Base-by-base conservation (phyloP, 192 early-diverging fungal species). In the Dispira simplex region DNA sequence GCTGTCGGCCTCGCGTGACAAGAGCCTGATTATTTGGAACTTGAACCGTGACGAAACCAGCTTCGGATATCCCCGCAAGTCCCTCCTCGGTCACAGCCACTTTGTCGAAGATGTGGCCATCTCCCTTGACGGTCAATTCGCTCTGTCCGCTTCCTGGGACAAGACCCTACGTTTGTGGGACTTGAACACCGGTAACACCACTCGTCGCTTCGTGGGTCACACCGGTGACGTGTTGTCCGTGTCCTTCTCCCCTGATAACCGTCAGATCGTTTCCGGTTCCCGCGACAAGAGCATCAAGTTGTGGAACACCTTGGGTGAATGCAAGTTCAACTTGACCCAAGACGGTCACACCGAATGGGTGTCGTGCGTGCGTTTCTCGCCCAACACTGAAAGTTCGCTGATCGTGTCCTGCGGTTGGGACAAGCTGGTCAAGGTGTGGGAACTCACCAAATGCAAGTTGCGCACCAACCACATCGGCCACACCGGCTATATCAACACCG, bases 381-480 rank as follows among this genome's bases (percentile, higher is more conserved):
- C 96, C 75, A 99, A 99, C 90, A 90, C 92, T 65, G 82, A 81
- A 65, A 97, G 93, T 86, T 92, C 94, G 67, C 85, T 99, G 79
- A 90, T 99, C 71, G 92, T 99, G 49, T 95, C 93, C 59, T 82
- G 87, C 75, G 92, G 94, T 71, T 99, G 96, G 96, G 96, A 99
- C 84, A 97, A 97, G 86, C 79, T 94, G 70, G 95, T 99, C 80
- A 99, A 99, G 96, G 93, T 97, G 69, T 99, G 96, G 96, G 94
- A 99, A 73, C 82, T 96, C 62, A 86, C 82, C 83, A 95, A 96
- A 87, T 89, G 88, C 87, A 97, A 97, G 87, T 82, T 99, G 51
- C 86, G 90, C 82, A 93, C 92, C 83, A 97, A 99, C 90, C 93
- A 97, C 87, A 86, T 85, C 76, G 96, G 96, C 69, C 96, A 99